Conservation (phyloP, 495 filamentous ascomycete genomes). For the Xylaria flabelliformis region DNA sequence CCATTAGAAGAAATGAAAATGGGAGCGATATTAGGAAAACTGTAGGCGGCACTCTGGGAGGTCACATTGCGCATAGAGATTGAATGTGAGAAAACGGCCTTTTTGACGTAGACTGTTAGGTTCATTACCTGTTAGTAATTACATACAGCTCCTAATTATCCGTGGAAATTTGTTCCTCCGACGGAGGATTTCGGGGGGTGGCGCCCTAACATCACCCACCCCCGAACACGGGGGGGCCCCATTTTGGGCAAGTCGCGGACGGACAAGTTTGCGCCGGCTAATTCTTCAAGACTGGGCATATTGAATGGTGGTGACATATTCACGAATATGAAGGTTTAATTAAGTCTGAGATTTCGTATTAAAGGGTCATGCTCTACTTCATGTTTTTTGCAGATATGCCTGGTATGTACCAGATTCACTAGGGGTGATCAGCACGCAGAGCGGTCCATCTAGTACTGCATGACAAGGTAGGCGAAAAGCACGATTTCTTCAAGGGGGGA, state of each 20-base stretch:
- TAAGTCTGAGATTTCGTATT: not conserved
- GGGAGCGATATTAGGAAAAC: too few relatives aligned
- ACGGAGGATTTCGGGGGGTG: conserved; percentile 11
- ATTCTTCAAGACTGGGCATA: not conserved
- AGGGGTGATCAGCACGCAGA: not conserved
- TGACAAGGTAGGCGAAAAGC: not conserved
- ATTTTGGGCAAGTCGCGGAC: conserved; percentile 13
- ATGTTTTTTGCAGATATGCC: not conserved
- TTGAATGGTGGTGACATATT: not conserved
- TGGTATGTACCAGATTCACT: not conserved
- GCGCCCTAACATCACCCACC: not conserved
- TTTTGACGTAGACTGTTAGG: not conserved
- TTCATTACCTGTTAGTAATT: not conserved
- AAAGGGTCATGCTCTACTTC: not conserved
- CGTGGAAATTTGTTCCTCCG: conserved; percentile 19
- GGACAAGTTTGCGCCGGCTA: not conserved
- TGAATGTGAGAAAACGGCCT: too few relatives aligned
- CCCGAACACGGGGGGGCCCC: not conserved
- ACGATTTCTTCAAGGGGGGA: not conserved
- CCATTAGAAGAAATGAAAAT: too few relatives aligned
- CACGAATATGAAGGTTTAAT: not conserved
- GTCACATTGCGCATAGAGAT: not conserved
- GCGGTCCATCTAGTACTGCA: not conserved
- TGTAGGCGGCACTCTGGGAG: not conserved
- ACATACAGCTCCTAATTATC: not conserved